phyloP scores from a whole-genome alignment of 2,329 filamentous ascomycete genomes.

The Drechslerella coelobrocha region DNA sequence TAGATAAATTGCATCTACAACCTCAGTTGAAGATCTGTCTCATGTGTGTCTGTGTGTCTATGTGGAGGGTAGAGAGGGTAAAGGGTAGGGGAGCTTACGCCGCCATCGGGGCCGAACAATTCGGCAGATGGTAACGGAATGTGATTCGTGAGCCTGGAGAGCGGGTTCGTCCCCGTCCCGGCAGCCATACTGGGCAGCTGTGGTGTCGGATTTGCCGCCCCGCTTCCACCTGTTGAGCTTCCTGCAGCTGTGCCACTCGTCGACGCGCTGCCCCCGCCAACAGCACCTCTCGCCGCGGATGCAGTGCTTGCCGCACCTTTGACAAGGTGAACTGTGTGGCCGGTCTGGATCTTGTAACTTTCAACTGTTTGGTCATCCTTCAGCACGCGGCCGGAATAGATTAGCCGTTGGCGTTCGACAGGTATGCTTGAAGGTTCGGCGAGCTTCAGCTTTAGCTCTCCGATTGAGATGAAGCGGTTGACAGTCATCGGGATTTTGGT shows the following conservation, averaged over 20 bases:
- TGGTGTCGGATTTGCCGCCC: conserved; percentile 58
- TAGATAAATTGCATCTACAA: conserved; percentile 5
- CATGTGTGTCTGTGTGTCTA: too few relatives aligned
- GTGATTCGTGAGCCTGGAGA: conserved; percentile 91
- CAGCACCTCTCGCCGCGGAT: conserved; percentile 63
- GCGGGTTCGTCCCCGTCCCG: conserved; percentile 82
- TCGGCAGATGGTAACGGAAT: conserved; percentile 84
- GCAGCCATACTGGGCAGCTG: conserved; percentile 80
- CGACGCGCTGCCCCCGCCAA: conserved; percentile 55
- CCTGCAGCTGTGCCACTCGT: conserved; percentile 27
- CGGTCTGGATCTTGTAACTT: conserved; percentile 92
- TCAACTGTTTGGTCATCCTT: conserved; percentile 89
- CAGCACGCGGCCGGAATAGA: conserved; percentile 95
- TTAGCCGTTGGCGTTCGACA: conserved; percentile 86
- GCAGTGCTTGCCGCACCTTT: conserved; percentile 91
- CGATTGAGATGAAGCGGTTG: conserved; percentile 74
- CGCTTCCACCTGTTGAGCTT: conserved; percentile 6
- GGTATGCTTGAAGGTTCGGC: conserved; percentile 88
- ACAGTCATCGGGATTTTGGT: conserved; percentile 84
- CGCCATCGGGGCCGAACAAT: conserved; percentile 91
- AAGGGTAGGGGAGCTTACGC: conserved; percentile 67
- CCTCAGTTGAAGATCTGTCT: too few relatives aligned
- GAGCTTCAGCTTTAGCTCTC: conserved; percentile 88
- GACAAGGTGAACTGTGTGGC: conserved; percentile 94
- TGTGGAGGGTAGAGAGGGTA: neutral